Percentiles rank a stretch among this genome's conserved stretches.
Conservation (phyloP, 495 filamentous ascomycete genomes). For the Cudoniella acicularis region DNA sequence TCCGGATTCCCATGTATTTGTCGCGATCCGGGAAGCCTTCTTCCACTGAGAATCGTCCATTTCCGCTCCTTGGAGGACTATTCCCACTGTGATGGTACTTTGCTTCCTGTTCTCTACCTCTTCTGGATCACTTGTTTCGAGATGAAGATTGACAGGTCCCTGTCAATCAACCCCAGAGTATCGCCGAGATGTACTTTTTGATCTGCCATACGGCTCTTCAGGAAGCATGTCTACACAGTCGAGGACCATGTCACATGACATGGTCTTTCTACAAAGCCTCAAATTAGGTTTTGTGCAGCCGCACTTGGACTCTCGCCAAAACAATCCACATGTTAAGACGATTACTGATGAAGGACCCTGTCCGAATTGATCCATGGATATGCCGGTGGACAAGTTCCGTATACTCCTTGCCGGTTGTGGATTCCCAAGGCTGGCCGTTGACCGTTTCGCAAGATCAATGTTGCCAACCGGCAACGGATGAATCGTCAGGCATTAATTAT, state of each 20-base stretch:
- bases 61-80: no score
- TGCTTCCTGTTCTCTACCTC: background rate
- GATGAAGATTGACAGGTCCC: no score
- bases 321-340: background rate
- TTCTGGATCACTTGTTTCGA: no score
- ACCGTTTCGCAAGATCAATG: background rate
- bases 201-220: conserved; percentile 14
- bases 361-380: background rate
- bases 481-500: conserved; percentile 21
- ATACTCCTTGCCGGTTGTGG: background rate
- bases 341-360: background rate
- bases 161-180: no score
- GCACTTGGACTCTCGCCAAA: background rate
- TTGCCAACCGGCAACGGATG: conserved; percentile 14
- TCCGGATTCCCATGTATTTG: background rate
- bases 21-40: background rate
- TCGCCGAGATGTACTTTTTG: background rate
- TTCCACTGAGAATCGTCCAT: no score
- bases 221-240: background rate
- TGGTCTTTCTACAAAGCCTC: background rate
- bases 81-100: no score
- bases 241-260: background rate
- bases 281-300: background rate
- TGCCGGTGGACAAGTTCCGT: background rate
- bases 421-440: no score